Conservation (phyloP, 306 rosid genomes). For the Purshia tridentata region DNA sequence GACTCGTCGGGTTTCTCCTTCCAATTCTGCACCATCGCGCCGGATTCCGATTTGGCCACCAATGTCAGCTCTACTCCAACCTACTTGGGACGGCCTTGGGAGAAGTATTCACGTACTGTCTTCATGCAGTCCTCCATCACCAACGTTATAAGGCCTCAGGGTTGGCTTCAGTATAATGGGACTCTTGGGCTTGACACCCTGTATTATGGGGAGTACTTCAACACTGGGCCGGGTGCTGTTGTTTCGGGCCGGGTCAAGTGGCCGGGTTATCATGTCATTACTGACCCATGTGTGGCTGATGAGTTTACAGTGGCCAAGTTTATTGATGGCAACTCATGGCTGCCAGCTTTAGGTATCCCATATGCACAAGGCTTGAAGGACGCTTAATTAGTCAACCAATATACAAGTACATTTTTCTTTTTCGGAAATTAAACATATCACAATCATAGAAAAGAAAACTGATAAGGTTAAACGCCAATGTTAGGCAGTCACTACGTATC, state of each 20-base stretch:
- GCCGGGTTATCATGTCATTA: conserved; percentile 5
- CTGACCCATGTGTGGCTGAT: neutral
- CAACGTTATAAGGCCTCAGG: neutral
- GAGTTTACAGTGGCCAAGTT: conserved; percentile 11
- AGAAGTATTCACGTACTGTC: conserved; percentile 4
- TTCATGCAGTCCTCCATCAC: conserved; percentile 11
- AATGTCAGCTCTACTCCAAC: neutral
- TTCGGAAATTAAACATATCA: too few species aligned
- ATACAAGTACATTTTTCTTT: too few species aligned
- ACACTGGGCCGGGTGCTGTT: neutral
- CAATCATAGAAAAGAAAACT: too few species aligned
- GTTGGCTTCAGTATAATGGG: neutral
- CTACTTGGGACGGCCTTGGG: conserved; percentile 25
- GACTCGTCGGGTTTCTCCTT: conserved; percentile 9
- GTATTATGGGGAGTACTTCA: conserved; percentile 11
- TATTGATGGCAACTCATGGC: conserved; percentile 15
- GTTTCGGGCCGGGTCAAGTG: neutral
- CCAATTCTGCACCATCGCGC: neutral
- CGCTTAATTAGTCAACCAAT: too few species aligned
- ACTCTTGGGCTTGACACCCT: neutral
- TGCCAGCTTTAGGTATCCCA: conserved; percentile 9
- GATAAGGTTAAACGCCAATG: too few species aligned
- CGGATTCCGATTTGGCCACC: neutral
- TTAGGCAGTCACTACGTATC: too few species aligned
- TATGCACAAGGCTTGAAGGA: neutral